These are phyloP conservation scores for Saccharata proteae DNA, from an alignment of 2,329 filamentous ascomycete species.

Conservation along the genomic window DNA sequence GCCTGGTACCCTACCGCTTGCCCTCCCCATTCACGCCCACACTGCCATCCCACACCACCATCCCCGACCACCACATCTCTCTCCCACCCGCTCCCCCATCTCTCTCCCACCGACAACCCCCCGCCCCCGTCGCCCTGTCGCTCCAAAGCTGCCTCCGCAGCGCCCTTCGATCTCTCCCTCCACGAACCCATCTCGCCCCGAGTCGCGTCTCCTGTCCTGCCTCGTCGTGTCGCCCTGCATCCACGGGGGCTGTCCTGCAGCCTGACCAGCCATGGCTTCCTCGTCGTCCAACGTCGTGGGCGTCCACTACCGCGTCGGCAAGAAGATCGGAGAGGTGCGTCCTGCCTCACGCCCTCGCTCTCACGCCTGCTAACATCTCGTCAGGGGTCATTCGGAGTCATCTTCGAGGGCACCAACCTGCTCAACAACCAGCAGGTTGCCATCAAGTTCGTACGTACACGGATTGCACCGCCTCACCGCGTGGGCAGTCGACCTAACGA, in stretches of 20 bases:
- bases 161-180: too few relatives aligned
- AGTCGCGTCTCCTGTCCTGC: background rate
- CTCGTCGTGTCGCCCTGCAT: background rate
- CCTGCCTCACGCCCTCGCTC: conserved; percentile 1
- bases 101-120: too few relatives aligned
- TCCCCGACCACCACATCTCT: too few relatives aligned
- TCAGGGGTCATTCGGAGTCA: conserved; percentile 85
- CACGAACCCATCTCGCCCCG: background rate
- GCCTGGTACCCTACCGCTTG: too few relatives aligned
- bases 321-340: conserved; percentile 79
- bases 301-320: conserved; percentile 96
- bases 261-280: conserved; percentile 52
- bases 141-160: too few relatives aligned
- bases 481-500: conserved; percentile 5
- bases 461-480: conserved; percentile 1
- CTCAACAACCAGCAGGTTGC: conserved; percentile 98
- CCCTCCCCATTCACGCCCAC: too few relatives aligned
- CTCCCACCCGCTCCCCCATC: too few relatives aligned
- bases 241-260: conserved; percentile 3
- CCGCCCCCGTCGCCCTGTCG: too few relatives aligned
- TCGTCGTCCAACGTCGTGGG: conserved; percentile 95
- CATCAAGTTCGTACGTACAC: conserved; percentile 83
- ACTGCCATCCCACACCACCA: too few relatives aligned
- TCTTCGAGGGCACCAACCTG: conserved; percentile 96
- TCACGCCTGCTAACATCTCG: conserved; percentile 4